Base-by-base conservation (phyloP, 371 early-diverging fungal genomes). In the Basidiobolus heterosporus region DNA sequence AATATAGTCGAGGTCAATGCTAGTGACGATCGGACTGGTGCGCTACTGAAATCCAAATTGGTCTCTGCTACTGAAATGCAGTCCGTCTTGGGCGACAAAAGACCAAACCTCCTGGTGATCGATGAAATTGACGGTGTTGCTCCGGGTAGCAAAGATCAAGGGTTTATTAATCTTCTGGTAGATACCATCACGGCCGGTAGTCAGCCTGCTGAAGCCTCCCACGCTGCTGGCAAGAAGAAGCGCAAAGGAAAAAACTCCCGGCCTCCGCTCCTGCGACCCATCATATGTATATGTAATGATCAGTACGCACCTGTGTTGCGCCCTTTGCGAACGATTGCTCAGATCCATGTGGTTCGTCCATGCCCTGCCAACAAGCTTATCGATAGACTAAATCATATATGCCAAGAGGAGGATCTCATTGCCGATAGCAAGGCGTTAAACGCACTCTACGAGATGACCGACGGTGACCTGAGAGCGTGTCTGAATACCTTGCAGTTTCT, bases 221-320 rank as follows among this genome's bases (percentile, higher is more conserved):
- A 7, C 30, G 20, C 2, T n/a, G 20, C 36, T 9, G 13, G 21
- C 1, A 24, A 9, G 0, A 15, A 11, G 15, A 45, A 45, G 24
- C 20, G 42, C 42, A 42, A 42, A 20, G 13, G 13, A 42, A 17
- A 22, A 20, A 2, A 19, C 15, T 19, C 19, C 13, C 14, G 42
- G 13, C 17, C 42, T 20, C 42, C 42, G 4, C 67, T 92, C 19
- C 60, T 76, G 43, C 70, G 95, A 9, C 98, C 98, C 20, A 92
- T 97, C 46, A 95, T 97, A 22, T 97, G 96, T 66, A 91, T 97
- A 45, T 97, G 98, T 71, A 97, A 97, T 61, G 94, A 95, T 58
- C 74, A 69, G 74, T 88, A 75, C 62, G 84, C 88, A 1, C 82
- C 93, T 17, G 90, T 78, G 1, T 66, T 97, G 47, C 80, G 90